Base-by-base conservation (phyloP, 805 yeast genomes). In the Wickerhamiella bombiphila region DNA sequence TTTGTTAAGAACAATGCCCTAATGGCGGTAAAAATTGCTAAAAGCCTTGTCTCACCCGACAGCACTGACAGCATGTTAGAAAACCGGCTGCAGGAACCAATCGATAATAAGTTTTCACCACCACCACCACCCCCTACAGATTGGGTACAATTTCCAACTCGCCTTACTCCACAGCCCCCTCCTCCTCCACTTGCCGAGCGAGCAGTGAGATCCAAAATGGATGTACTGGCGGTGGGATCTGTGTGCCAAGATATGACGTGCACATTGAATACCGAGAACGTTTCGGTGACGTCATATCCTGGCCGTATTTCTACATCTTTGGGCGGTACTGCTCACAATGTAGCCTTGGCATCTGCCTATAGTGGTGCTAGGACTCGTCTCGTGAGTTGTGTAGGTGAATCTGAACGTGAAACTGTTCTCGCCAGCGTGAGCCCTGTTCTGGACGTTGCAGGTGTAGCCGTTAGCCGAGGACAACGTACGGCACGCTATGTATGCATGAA, bases 261-360 rank as follows among this genome's bases (percentile, higher is more conserved):
- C 44, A 63, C 65, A 11, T 49, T 77, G 4, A 46, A 54, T 1
- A 48, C 58, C 3, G 49, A 45, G 14, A 43, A 49, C 13, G 49
- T 52, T 21, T 47, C 52, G 4, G 48, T 66, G 47, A 56, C 88
- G 41, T 82, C 94, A 2, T 79, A 79, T 45, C 91, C 91, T 0
- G 85, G 91, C 0, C 52, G 49, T 0, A 65, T 71, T 4, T 48
- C 56, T 1, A 65, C 74, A 2, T 63, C 77, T 0, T 53, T 81
- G 6, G 95, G 94, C 1, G 95, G 94, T 1, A 94, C 83, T 2
- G 95, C 83, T 0, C 75, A 69, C 53, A 83, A 85, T 49, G 74
- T 83, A 13, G 74, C 81, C 0, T 50, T 69, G n/a, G 88, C 91
- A 0, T 63, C 78, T 3, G 50, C 56, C 15, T 35, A n/a, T 18